Percentiles rank a stretch among this genome's conserved stretches.
These are phyloP conservation scores for Lichtheimia ornata DNA, from an alignment of 371 early-diverging fungal species.

Conservation along the genomic window DNA sequence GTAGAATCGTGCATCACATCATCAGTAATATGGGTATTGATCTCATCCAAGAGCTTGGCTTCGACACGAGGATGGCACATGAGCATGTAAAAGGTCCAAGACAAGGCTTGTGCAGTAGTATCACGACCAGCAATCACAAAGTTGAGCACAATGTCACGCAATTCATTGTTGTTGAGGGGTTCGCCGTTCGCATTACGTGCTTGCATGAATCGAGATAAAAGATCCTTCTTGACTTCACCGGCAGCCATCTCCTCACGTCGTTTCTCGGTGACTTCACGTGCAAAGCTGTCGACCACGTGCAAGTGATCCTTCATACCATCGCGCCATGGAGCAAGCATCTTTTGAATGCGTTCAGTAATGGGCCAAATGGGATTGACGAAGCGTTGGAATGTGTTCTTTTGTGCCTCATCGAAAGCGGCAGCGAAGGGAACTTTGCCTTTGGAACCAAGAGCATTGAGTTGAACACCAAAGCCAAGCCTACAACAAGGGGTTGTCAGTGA, in stretches of 20 bases:
- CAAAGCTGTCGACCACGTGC: constrained; percentile 47
- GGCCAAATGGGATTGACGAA: constrained; percentile 48
- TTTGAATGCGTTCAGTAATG: constrained; percentile 23
- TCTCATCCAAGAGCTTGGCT: constrained; percentile 61
- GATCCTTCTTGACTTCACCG: constrained; percentile 39
- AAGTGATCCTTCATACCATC: constrained; percentile 39
- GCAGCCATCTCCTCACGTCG: constrained; percentile 28
- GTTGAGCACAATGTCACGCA: constrained; percentile 67
- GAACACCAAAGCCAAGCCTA: constrained; percentile 49
- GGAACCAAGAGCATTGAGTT: constrained; percentile 29
- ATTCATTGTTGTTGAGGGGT: constrained; percentile 46
- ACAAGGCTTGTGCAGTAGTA: constrained; percentile 73
- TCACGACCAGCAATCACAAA: constrained; percentile 72
- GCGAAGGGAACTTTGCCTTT: constrained; percentile 54
- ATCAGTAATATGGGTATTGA: constrained; percentile 35
- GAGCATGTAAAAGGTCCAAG: constrained; percentile 70
- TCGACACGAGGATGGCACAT: constrained; percentile 56
- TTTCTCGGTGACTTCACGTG: constrained; percentile 38
- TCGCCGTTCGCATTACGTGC: constrained; percentile 54
- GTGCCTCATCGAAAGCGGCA: constrained; percentile 53
- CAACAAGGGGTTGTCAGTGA: neutral
- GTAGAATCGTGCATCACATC: constrained; percentile 29
- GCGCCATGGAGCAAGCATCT: constrained; percentile 15
- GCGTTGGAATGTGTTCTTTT: constrained; percentile 32
- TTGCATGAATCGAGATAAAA: constrained; percentile 62